Evolutionary conservation across 805 yeast genomes (phyloP), one percentile per base, ranked within the genome.

Genomic region (Wickerhamomyces sydowiorum): DNA sequence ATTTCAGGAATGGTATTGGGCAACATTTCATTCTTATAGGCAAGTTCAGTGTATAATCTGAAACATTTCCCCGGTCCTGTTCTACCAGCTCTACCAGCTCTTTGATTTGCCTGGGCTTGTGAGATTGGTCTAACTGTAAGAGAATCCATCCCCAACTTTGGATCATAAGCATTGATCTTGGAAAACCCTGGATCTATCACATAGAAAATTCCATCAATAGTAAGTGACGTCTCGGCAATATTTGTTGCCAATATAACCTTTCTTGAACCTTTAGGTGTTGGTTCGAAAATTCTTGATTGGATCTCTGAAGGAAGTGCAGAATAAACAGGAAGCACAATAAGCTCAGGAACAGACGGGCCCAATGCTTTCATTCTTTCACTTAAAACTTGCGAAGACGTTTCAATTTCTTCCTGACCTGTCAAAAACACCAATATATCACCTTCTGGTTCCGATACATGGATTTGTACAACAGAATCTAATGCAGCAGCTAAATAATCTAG

Each of bases 11-110:
- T 70, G 0, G 96, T 77, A 48, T 82, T 84, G 2, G 83, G 76
- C 8, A 82, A 69, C 84, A 91, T 80, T 54, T 90, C 97, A 45
- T 76, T 73, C 44, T 74, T 66, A 60, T 71, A 90, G 0, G 96
- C 90, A 45, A 78, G 67, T 54, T 87, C 90, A 0, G 98, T 90
- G 60, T 85, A 93, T n/a, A 93, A 65, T 43, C 99, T 67, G 57
- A 80, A 93, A 57, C 99, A 95, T 51, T 86, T 82, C 2, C 99
- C 99, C 0, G 97, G 96, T 0, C 95, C 95, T 0, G 95, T 88
- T 68, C 99, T 83, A 37, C 99, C 99, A 0, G 99, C 99, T 59
- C 99, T 77, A 42, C 99, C 99, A 36, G 95, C 78, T 57, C 99
- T 74, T 64, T 93, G 99, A 51, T 86, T 86, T 0, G 98, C 97